A percentile compares a stretch with the other conserved stretches of the same genome.
Evolutionary conservation across 257 asterid genomes (phyloP).

Genomic region (Jacaranda copaia): DNA sequence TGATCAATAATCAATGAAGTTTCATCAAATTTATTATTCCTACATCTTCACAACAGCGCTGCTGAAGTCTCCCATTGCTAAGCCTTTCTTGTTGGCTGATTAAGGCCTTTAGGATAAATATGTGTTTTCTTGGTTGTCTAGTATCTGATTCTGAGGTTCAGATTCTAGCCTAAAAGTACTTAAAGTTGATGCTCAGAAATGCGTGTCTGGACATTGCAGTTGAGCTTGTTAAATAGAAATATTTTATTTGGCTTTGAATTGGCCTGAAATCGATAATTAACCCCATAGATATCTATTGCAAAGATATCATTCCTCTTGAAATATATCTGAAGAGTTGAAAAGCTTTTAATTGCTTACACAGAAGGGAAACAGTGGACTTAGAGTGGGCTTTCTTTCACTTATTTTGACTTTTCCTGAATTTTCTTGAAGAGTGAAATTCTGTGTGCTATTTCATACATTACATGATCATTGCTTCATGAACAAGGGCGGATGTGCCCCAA

Average conservation of each 20-base stretch:
- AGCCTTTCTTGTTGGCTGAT: conserved; percentile 29
- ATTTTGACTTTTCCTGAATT: conserved; percentile 1
- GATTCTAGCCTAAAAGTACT: conserved; percentile 17
- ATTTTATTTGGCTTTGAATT: conserved; percentile 9
- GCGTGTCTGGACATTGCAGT: conserved; percentile 5
- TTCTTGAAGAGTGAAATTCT: conserved; percentile 15
- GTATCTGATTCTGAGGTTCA: conserved; percentile 31
- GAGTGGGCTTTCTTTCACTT: conserved; percentile 20
- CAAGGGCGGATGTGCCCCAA: too few relatives aligned
- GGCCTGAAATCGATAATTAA: conserved; percentile 10
- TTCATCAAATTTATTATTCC: conserved; percentile 19
- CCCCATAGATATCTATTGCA: conserved; percentile 25
- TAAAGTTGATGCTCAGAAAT: conserved; percentile 12
- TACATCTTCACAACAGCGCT: conserved; percentile 19
- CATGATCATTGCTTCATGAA: not conserved
- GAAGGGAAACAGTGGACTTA: conserved; percentile 17
- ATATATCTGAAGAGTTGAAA: not conserved
- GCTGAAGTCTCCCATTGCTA: conserved; percentile 31
- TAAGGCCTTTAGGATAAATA: conserved; percentile 19
- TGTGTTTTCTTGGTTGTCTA: conserved; percentile 18
- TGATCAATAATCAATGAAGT: conserved; percentile 14
- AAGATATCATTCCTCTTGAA: conserved; percentile 25
- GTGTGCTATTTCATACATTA: conserved; percentile 12
- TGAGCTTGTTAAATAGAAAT: conserved; percentile 5
- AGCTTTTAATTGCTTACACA: conserved; percentile 2